These are phyloP conservation scores for Corylus avellana DNA, from an alignment of 306 rosid genomes.

Conservation along the genomic window DNA sequence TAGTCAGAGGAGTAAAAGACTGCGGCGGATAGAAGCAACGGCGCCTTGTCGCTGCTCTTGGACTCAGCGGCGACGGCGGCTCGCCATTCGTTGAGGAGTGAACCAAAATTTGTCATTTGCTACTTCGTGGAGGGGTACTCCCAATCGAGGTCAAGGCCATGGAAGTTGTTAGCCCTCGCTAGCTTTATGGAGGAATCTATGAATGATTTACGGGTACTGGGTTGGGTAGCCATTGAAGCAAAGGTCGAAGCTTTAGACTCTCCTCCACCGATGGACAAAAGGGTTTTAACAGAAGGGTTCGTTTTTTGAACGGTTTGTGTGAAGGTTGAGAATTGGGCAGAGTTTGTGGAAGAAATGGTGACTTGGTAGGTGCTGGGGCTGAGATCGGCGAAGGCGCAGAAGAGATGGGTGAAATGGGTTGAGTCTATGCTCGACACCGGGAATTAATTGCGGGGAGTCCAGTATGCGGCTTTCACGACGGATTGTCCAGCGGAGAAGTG, in stretches of 20 bases:
- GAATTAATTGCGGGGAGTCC: constrained; percentile 42
- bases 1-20: constrained; percentile 30
- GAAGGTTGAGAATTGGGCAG: constrained; percentile 34
- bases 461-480: constrained; percentile 33
- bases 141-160: constrained; percentile 57
- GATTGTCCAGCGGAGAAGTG: constrained; percentile 27
- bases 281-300: constrained; percentile 43
- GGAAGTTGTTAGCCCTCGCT: constrained; percentile 35
- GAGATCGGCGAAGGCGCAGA: constrained; percentile 59
- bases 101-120: constrained; percentile 39
- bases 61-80: constrained; percentile 37
- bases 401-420: constrained; percentile 60
- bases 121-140: constrained; percentile 30
- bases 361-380: constrained; percentile 26
- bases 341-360: constrained; percentile 35
- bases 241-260: constrained; percentile 7
- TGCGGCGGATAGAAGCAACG: constrained; percentile 36
- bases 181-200: constrained; percentile 38
- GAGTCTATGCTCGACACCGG: constrained; percentile 44
- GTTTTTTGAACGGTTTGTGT: constrained; percentile 40
- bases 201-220: constrained; percentile 32
- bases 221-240: constrained; percentile 46
- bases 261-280: constrained; percentile 55
- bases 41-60: neutral
- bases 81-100: constrained; percentile 45